Conservation (phyloP, 2,329 filamentous ascomycete genomes). For the Ascocoryne sarcoides region DNA sequence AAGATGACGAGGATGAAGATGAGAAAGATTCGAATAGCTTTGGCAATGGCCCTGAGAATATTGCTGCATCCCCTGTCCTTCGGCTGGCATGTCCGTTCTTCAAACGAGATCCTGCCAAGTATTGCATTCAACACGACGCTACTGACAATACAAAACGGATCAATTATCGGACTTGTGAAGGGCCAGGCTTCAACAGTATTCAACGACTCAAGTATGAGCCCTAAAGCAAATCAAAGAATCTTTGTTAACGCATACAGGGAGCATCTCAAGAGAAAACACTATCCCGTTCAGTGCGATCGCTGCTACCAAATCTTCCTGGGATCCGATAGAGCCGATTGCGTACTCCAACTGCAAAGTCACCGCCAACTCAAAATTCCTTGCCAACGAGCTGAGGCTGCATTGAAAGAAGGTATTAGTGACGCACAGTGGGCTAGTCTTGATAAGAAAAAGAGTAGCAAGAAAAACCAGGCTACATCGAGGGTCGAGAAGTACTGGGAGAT, state of each 20-base stretch:
- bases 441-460: conserved; percentile 6
- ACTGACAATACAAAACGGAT: conserved; percentile 1
- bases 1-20: conserved; percentile 3
- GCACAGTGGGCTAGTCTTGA: conserved; percentile 9
- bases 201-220: conserved; percentile 7
- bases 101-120: conserved; percentile 5
- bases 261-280: conserved; percentile 10
- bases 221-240: neutral
- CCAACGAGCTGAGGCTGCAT: neutral
- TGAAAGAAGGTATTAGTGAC: conserved; percentile 11
- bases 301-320: conserved; percentile 6
- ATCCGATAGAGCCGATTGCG: conserved; percentile 2
- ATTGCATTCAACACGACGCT: conserved; percentile 4
- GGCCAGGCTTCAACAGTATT: conserved; percentile 8
- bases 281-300: conserved; percentile 9
- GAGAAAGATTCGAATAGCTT: neutral
- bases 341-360: conserved; percentile 3
- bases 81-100: conserved; percentile 10
- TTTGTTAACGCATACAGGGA: conserved; percentile 3
- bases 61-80: neutral
- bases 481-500: conserved; percentile 8
- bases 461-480: neutral
- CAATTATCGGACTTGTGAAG: conserved; percentile 5
- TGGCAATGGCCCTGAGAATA: neutral
- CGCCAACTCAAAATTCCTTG: conserved; percentile 5